Conservation (phyloP, 805 yeast genomes). For the Teunomyces panamensis region DNA sequence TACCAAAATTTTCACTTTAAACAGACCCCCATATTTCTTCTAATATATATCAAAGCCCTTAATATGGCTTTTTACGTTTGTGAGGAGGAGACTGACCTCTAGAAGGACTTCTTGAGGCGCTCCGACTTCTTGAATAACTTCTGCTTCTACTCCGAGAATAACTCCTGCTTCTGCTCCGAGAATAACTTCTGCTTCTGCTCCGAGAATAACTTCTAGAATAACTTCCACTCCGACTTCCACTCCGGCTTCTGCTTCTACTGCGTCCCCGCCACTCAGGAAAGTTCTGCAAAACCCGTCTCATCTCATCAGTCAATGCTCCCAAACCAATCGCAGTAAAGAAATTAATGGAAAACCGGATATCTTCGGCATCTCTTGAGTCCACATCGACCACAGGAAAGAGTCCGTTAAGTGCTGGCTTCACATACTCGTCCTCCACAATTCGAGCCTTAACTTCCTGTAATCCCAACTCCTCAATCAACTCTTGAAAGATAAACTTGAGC, state of each 20-base stretch:
- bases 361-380: slow-evolving; percentile 38
- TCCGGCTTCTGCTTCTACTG: slow-evolving; percentile 9
- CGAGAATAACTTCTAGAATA: slow-evolving; percentile 21
- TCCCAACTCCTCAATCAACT: slow-evolving; percentile 76
- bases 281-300: slow-evolving; percentile 56
- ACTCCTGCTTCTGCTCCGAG: slow-evolving; percentile 15
- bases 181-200: slow-evolving; percentile 12
- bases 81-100: background rate
- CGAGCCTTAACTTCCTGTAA: slow-evolving; percentile 45
- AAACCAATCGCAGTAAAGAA: slow-evolving; percentile 91
- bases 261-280: slow-evolving; percentile 23
- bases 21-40: too few relatives aligned
- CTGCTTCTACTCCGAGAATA: slow-evolving; percentile 10
- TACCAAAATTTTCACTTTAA: too few relatives aligned
- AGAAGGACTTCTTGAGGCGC: background rate
- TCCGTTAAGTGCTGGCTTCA: slow-evolving; percentile 49
- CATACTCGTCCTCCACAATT: slow-evolving; percentile 48
- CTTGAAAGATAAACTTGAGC: slow-evolving; percentile 76
- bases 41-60: too few relatives aligned
- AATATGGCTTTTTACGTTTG: background rate
- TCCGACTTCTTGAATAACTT: slow-evolving; percentile 4
- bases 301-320: slow-evolving; percentile 76
- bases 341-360: slow-evolving; percentile 76
- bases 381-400: slow-evolving; percentile 57
- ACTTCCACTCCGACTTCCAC: slow-evolving; percentile 14